Evolutionary conservation across 2,329 filamentous ascomycete species (phyloP), one percentile per base, ranked within the genome.

Genomic region (Colletotrichum tamarilloi): DNA sequence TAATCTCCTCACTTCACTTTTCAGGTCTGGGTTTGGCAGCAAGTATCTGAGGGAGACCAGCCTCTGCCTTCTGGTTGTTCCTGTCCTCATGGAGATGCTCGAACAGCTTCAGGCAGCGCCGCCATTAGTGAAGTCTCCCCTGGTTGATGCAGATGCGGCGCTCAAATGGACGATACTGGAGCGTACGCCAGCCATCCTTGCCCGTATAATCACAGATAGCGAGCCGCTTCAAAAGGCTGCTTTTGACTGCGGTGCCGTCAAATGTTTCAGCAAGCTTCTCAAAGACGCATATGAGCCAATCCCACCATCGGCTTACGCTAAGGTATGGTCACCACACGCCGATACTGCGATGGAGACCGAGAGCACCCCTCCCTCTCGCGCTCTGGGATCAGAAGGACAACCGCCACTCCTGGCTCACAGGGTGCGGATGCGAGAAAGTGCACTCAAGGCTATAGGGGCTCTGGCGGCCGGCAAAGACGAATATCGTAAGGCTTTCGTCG

Each of bases 381-480:
- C 84, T 24, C 84, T 95, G 52, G 92, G 92, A 7, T 83, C 87
- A 12, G 82, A 85, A n/a, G 92, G 93, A 4, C 87, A 92, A 70
- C 86, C 91, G 30, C 87, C 90, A 2, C 81, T 82, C 77, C 88
- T 87, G 78, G 90, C 82, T 76, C 94, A 97, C 81, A 91, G 92
- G 28, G 92, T 95, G 81, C 92, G 88, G 76, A 89, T 95, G 76
- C 91, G 97, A 67, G 93, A 96, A 81, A 92, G 90, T 62, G 90
- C 92, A 1, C 84, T 98, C 22, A 92, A 92, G 78, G 95, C 95
- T 1, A 85, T 98, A 68, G 94, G 94, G n/a, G 93, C 95, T 2
- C 86, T 98, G 63, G 91, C 94, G 1, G 91, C 94, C 3, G 92
- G 93, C 77, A 95, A 95, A 78, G 95, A 98, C 77, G 91, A 93